These are phyloP conservation scores for Metrosideros polymorpha DNA, from an alignment of 441 rosid species.

Conservation along the genomic window DNA sequence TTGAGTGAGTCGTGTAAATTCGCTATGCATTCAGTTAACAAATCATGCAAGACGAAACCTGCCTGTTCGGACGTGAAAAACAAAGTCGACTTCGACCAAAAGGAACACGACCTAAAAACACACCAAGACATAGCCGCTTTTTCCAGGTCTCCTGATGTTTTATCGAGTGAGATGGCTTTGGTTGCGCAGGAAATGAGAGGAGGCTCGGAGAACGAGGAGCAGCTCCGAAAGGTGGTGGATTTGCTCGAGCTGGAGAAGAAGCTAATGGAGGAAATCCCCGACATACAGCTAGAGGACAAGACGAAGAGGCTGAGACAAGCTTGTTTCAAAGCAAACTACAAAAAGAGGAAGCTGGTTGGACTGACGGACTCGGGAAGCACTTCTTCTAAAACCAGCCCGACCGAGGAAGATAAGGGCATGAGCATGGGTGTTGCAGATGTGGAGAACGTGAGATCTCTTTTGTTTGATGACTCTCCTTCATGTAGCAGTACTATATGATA, in stretches of 20 bases:
- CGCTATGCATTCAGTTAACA: background rate
- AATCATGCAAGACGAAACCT: background rate
- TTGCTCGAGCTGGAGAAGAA: conserved; percentile 48
- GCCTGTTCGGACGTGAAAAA: background rate
- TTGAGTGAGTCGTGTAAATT: background rate
- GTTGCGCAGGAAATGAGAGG: conserved; percentile 1
- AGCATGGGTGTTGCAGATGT: background rate
- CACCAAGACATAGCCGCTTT: background rate
- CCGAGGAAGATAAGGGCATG: background rate
- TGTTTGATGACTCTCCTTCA: background rate
- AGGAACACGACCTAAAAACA: background rate
- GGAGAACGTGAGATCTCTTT: background rate
- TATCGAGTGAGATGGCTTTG: background rate
- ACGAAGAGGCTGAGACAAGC: conserved; percentile 68
- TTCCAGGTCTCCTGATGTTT: background rate
- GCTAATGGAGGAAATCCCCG: conserved; percentile 42
- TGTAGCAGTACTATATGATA: background rate
- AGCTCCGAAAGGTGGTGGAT: conserved; percentile 26
- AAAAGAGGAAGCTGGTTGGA: conserved; percentile 34
- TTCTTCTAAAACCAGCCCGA: background rate
- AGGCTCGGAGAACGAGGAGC: conserved; percentile 27
- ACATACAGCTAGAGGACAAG: conserved; percentile 35
- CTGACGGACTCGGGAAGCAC: background rate
- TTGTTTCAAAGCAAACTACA: conserved; percentile 81
- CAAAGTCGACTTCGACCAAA: background rate